Evolutionary conservation across 1,284 basidiomycete genomes (phyloP).

Genomic region (Megacollybia platyphylla): DNA sequence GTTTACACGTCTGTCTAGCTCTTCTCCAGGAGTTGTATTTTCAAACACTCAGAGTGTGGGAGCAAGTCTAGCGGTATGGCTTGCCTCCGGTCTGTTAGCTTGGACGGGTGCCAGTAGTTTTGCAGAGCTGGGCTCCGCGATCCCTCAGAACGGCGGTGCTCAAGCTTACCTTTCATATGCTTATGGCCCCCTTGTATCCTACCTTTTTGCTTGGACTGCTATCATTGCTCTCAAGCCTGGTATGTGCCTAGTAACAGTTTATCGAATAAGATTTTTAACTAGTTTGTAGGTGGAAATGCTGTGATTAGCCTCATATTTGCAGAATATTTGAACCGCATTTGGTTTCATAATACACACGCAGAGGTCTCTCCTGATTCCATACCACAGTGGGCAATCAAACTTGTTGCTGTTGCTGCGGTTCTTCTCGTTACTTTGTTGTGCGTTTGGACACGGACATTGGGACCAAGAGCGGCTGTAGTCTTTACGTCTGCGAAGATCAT

Average conservation of each 20-base stretch:
- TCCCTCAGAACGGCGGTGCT: conserved; percentile 82
- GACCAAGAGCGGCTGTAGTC: conserved; percentile 73
- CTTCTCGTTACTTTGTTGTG: conserved; percentile 66
- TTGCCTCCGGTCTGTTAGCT: conserved; percentile 66
- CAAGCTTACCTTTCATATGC: conserved; percentile 84
- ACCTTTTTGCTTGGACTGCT: conserved; percentile 82
- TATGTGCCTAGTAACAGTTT: conserved; percentile 14
- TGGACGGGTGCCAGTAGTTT: conserved; percentile 94
- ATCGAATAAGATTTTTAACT: not conserved
- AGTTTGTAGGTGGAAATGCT: conserved; percentile 39
- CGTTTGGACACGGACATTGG: conserved; percentile 67
- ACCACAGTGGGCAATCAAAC: conserved; percentile 88
- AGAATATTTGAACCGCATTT: conserved; percentile 80
- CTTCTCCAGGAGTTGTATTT: conserved; percentile 83
- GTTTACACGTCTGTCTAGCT: conserved; percentile 31
- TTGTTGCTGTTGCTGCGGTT: conserved; percentile 71
- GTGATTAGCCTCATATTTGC: conserved; percentile 63
- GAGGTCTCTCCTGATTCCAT: conserved; percentile 65
- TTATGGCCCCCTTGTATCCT: conserved; percentile 79
- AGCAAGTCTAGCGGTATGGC: conserved; percentile 74
- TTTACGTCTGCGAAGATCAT: conserved; percentile 80
- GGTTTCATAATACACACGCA: conserved; percentile 52
- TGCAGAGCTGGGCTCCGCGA: conserved; percentile 76
- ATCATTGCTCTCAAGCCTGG: conserved; percentile 84
- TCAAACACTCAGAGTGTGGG: conserved; percentile 79